Evolutionary conservation across 1,284 basidiomycete genomes (phyloP).

Genomic region (Caloboletus firmus): DNA sequence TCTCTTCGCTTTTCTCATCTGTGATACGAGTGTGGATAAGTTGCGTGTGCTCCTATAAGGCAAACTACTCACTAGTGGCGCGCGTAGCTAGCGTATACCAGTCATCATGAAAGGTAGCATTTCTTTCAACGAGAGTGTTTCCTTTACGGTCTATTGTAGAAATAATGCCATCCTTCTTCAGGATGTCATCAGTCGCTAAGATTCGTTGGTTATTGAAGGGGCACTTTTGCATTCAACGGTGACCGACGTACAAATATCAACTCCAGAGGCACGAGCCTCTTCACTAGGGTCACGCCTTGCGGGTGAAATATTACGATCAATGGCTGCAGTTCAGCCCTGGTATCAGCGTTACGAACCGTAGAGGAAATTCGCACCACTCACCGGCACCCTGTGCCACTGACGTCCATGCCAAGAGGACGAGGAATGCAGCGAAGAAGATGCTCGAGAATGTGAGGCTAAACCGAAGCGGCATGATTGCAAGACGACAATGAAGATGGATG

Average conservation of each 20-base stretch:
- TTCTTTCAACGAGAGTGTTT: not conserved
- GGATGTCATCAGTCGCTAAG: not conserved
- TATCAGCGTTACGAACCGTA: not conserved
- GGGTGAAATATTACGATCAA: not conserved
- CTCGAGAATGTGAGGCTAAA: not conserved
- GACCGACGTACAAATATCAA: constrained; percentile 1
- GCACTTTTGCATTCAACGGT: not conserved
- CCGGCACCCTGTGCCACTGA: constrained; percentile 9
- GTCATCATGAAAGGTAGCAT: not conserved
- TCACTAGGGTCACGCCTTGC: not conserved
- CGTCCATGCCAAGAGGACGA: constrained; percentile 7
- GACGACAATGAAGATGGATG: not conserved
- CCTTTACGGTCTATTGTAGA: too few relatives aligned
- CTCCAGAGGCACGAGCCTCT: not conserved
- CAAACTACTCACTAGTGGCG: constrained; percentile 1
- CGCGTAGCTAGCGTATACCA: not conserved
- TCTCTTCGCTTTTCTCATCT: not conserved
- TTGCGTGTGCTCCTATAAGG: not conserved
- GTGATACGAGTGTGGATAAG: not conserved
- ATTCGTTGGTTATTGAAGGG: not conserved
- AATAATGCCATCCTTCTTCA: not conserved
- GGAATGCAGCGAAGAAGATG: not conserved
- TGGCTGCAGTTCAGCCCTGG: not conserved
- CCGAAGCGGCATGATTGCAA: constrained; percentile 4
- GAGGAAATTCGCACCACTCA: not conserved